Conservation (phyloP, 257 asterid species). For the Fraxinus anomala region DNA sequence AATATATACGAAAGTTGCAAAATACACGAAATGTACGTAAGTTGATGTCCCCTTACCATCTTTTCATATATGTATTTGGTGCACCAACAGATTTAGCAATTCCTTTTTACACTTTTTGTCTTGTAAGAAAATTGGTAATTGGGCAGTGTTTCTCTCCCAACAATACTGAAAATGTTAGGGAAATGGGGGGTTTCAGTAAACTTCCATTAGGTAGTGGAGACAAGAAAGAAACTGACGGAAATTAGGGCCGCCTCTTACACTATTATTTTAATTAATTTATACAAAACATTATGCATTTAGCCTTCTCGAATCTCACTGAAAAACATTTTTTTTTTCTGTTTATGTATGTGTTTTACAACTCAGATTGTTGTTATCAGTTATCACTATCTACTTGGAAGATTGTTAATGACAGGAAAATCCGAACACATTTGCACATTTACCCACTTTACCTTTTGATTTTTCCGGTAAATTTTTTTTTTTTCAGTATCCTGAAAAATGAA, state of each 20-base stretch:
- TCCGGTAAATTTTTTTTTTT: constrained; percentile 28
- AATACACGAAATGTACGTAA: too few relatives aligned
- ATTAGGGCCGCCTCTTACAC: constrained; percentile 45
- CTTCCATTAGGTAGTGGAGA: constrained; percentile 63
- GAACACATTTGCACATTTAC: constrained; percentile 60
- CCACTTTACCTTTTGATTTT: constrained; percentile 49
- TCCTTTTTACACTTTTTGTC: too few relatives aligned
- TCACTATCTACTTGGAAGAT: constrained; percentile 46
- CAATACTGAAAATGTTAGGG: constrained; percentile 41
- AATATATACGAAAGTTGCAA: too few relatives aligned
- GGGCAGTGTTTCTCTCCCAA: constrained; percentile 25
- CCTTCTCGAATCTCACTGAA: constrained; percentile 62
- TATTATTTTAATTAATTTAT: constrained; percentile 1
- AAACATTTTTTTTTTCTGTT: constrained; percentile 41
- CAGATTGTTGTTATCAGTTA: neutral
- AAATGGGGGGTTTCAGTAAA: constrained; percentile 38
- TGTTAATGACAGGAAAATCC: constrained; percentile 55
- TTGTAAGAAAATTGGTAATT: too few relatives aligned
- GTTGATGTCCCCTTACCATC: too few relatives aligned
- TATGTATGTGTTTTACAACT: neutral
- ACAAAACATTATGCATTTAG: constrained; percentile 1
- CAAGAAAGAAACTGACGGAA: constrained; percentile 58
- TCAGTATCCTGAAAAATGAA: neutral
- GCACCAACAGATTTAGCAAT: too few relatives aligned
- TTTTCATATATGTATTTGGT: too few relatives aligned